Base-by-base conservation (phyloP, 176 grass and related monocot genomes). In the Oryza meridionalis region DNA sequence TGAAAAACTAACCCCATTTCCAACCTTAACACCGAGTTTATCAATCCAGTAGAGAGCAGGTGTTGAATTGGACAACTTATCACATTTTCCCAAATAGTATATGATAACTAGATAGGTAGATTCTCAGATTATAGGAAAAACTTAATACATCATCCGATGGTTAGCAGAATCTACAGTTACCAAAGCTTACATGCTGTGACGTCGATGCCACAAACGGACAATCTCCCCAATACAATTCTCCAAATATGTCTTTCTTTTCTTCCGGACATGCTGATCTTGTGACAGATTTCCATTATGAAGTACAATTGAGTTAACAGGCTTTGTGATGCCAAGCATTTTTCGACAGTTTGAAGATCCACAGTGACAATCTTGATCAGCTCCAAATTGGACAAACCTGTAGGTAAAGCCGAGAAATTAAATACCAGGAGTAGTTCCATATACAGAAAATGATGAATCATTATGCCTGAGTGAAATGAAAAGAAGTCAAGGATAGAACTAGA, bases 351-450 rank as follows among this genome's bases (percentile, higher is more conserved):
- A 77, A 85, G 96, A 85, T 87, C 96, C 96, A 87, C 96, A 98
- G 81, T 95, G 82, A 92, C 96, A 98, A 90, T 90, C 83, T 90
- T 98, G 93, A 85, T 87, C 85, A 49, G 89, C 89, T 84, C 93
- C 96, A 90, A 95, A 95, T 78, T 95, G 93, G 77, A 98, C 93
- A 94, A 98, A 98, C 82, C 93, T 98, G 87, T 73, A 82, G 32
- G 83, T 86, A 76, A 55, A 61, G 31, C 44, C 24, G 72, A 65
- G 46, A 72, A 46, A 91, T 83, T 83, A 85, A 47, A 81, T 72
- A 73, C 53, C 35, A 89, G 25, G 11, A 84, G 65, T 5, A 65
- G 24, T 38, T 81, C 25, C 61, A 64, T 59, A 76, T 73, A 71
- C 46, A 86, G 43, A 66, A 82, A 76, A 53, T 43, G 59, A 76